Base-by-base conservation (phyloP, 305 asterid species). In the Ilex paraguariensis region DNA sequence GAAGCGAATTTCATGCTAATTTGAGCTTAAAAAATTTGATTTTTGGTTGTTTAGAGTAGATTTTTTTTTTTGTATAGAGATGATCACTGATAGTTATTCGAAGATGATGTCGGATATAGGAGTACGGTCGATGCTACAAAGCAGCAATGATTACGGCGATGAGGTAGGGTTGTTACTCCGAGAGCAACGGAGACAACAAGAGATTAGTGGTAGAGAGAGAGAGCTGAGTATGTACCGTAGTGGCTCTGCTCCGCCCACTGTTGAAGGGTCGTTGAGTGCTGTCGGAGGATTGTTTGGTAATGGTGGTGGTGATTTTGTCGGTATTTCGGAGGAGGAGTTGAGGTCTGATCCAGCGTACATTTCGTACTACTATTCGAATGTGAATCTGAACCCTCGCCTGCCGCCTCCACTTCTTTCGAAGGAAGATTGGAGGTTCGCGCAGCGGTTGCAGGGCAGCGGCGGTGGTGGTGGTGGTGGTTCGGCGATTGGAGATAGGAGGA, bases 91-190 rank as follows among this genome's bases (percentile, higher is more conserved):
- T 57, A 67, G 73, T 62, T 79, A 79, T 56, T 65, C 78, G 50
- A 80, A 77, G 70, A 81, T 73, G 87, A 66, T 75, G 65, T 73
- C 87, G 54, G 89, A 84, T 52, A 77, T 76, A 36, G 42, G 42
- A 36, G 9, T 8, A 8, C 42, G 9, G 3, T 36, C 42, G 7
- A 36, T 36, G 6, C 42, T 36, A 36, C 42, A 36, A 36, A 36
- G 42, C 42, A 36, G 42, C 42, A 8, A 8, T 2, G 42, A 36
- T 36, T 36, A 36, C 4, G 42, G 42, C 42, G 42, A 36, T 8
- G 42, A 36, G 42, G 7, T 36, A 36, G 42, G 42, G 42, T 36
- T 50, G 10, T 4, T 36, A 36, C 4, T 36, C 42, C 42, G 42
- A 8, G 42, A 36, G 42, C 42, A 36, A 36, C 42, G 42, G 6